Base-by-base conservation (phyloP, 2,329 filamentous ascomycete genomes). In the Emericellopsis atlantica region DNA sequence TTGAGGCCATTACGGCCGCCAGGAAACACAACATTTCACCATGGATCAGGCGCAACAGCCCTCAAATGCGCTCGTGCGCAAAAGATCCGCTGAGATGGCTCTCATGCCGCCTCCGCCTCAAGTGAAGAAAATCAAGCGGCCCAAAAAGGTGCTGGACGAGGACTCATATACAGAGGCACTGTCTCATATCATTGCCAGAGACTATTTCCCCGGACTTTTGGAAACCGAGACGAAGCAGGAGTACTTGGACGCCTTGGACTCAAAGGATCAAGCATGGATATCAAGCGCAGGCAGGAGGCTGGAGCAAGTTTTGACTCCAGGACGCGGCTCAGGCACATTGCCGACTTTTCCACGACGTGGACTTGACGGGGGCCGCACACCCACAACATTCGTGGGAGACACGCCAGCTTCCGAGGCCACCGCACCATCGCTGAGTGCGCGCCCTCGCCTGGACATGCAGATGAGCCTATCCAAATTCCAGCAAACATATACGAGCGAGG, bases 161-260 rank as follows among this genome's bases (percentile, higher is more conserved):
- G 90, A 98, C 50, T 79, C 83, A 40, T 98, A 98, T 60, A 92
- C 87, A 2, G 79, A 88, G 43, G 84, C 85, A 1, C 70, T 98
- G 23, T 95, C 89, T 0, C 82, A 92, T 50, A 96, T 98, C 55
- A 95, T 98, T 47, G 86, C 87, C 9, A 80, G 92, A 48, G 92
- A 98, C 67, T 98, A 94, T 67, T 98, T 96, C 54, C 92, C 92
- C 0, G 92, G 90, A 0, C 70, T 98, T 0, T 66, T 89, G 5
- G 88, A 96, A 57, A 81, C 80, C 12, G 80, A 94, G 51, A 82
- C 81, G 1, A 88, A 95, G 58, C 81, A 88, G 56, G 92, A 98
- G 52, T 96, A 95, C 51, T 69, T 98, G 24, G 82, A 93, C 53
- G 92, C 92, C 0, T 64, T 96, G 8, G 88, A 94, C 8, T 94